Conservation (phyloP, 257 asterid genomes). For the Capsicum chinense region DNA sequence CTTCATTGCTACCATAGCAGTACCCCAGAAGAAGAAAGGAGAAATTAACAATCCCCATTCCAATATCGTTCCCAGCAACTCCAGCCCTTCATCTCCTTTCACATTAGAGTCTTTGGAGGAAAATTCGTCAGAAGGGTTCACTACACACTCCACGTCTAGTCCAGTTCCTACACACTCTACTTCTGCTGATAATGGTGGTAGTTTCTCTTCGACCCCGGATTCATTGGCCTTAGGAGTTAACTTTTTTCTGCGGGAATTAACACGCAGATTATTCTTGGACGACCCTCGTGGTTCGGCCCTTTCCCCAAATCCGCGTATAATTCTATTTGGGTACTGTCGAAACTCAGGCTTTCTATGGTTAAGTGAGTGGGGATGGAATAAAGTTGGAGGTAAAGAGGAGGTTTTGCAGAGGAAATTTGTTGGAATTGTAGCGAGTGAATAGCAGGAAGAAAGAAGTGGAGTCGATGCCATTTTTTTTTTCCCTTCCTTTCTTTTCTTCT, state of each 20-base stretch:
- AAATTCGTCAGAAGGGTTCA: constrained; percentile 44
- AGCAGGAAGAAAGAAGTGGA: constrained; percentile 35
- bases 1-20: constrained; percentile 99
- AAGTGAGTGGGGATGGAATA: neutral
- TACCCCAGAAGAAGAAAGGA: constrained; percentile 99
- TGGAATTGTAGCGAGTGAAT: constrained; percentile 39
- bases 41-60: constrained; percentile 85
- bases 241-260: constrained; percentile 1
- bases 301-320: too few relatives aligned
- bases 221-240: constrained; percentile 45
- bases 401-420: constrained; percentile 30
- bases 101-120: constrained; percentile 38
- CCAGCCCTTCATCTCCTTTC: constrained; percentile 21
- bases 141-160: constrained; percentile 61
- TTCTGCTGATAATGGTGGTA: constrained; percentile 44
- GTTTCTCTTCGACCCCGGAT: constrained; percentile 37
- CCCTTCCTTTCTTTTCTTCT: neutral
- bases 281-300: neutral
- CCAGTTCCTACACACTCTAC: constrained; percentile 74
- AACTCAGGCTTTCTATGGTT: neutral
- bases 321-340: neutral
- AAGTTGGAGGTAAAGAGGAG: constrained; percentile 38
- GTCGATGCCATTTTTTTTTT: constrained; percentile 55
- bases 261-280: neutral
- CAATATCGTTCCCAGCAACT: constrained; percentile 47